A percentile compares a stretch with the other conserved stretches of the same genome.
Conservation (phyloP, 495 filamentous ascomycete species). For the Penicillium cosmopolitanum region DNA sequence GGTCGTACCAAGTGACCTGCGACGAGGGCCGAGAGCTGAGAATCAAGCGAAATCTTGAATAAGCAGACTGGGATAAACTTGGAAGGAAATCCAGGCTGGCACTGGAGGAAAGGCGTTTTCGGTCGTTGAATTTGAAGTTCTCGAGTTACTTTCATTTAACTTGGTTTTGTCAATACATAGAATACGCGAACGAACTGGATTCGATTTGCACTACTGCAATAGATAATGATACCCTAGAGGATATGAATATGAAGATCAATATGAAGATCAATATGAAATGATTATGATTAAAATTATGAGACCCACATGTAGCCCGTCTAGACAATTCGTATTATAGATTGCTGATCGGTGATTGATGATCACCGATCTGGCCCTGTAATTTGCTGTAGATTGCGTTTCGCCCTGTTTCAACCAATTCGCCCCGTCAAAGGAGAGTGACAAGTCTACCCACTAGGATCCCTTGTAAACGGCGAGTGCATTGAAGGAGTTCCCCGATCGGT, state of each 20-base stretch:
- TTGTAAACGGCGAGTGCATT: slow-evolving; percentile 1
- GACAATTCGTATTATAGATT: background rate
- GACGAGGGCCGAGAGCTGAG: slow-evolving; percentile 10
- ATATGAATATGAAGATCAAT: slow-evolving; percentile 1
- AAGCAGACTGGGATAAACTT: too few relatives aligned
- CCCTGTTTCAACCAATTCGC: slow-evolving; percentile 1
- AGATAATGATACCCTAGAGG: slow-evolving; percentile 7
- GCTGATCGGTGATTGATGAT: background rate
- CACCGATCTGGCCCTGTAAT: background rate
- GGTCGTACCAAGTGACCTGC: slow-evolving; percentile 36
- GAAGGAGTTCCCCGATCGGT: background rate
- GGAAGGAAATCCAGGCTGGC: background rate
- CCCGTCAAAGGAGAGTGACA: background rate
- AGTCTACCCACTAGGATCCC: background rate
- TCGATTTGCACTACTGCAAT: slow-evolving; percentile 1
- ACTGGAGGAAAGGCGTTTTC: background rate
- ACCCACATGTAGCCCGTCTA: background rate
- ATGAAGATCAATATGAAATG: background rate
- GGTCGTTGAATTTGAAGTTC: slow-evolving; percentile 3
- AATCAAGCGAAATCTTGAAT: background rate
- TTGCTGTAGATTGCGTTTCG: background rate
- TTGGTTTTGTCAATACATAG: background rate
- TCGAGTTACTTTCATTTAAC: background rate
- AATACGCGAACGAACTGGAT: slow-evolving; percentile 1
- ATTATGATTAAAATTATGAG: background rate